A percentile compares a stretch with the other conserved stretches of the same genome.
Evolutionary conservation across 345 rosid species (phyloP).

Genomic region (Psidium friedrichsthalianum): DNA sequence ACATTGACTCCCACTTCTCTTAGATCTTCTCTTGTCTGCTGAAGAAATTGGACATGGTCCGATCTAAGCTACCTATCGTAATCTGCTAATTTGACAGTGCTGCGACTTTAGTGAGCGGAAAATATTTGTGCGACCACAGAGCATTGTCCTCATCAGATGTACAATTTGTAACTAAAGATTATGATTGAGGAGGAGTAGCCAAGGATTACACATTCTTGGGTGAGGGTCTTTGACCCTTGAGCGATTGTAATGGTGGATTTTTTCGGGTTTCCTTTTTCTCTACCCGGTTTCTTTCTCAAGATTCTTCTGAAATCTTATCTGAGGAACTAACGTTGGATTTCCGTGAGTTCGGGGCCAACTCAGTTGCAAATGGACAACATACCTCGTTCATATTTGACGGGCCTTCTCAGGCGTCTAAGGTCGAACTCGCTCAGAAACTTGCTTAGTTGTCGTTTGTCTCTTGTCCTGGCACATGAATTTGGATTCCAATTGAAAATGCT

Average conservation of each 20-base stretch:
- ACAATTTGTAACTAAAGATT: not conserved
- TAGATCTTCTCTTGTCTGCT: slow-evolving; percentile 52
- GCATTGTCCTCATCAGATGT: not conserved
- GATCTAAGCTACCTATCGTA: not conserved
- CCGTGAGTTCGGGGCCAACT: not conserved
- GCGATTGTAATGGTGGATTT: not conserved
- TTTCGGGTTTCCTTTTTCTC: not conserved
- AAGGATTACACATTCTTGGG: not conserved
- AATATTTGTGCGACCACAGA: not conserved
- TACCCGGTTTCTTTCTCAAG: not conserved
- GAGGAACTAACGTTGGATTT: not conserved
- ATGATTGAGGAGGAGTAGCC: not conserved
- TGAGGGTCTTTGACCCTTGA: not conserved
- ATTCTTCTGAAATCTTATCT: not conserved
- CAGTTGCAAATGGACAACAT: not conserved
- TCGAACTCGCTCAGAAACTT: not conserved
- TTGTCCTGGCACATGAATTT: not conserved
- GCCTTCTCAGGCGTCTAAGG: not conserved
- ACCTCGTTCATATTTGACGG: not conserved
- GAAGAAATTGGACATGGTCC: not conserved
- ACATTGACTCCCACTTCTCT: slow-evolving; percentile 39
- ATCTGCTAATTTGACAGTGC: not conserved
- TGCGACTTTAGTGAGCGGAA: not conserved
- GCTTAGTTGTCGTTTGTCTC: not conserved
- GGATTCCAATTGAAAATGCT: not conserved